A percentile compares a stretch with the other conserved stretches of the same genome.
Conservation (phyloP, 2,329 filamentous ascomycete species). For the Aquanectria penicillioides region DNA sequence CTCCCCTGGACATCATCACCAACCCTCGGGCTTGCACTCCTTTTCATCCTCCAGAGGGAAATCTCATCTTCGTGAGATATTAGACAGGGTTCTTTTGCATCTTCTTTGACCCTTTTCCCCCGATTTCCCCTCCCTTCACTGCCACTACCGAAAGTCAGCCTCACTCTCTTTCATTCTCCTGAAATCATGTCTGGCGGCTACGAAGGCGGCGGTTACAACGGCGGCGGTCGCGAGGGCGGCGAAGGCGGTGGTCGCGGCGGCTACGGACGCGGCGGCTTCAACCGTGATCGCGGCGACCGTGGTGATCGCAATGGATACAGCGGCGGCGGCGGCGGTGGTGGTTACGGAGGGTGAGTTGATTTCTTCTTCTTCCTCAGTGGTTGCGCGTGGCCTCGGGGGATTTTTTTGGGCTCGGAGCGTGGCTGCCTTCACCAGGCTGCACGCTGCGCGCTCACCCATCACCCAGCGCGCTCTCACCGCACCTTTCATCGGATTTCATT, state of each 20-base stretch:
- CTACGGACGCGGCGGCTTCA: slow-evolving; percentile 48
- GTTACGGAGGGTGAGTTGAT: slow-evolving; percentile 48
- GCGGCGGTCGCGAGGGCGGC: slow-evolving; percentile 45
- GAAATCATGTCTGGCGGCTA: slow-evolving; percentile 57
- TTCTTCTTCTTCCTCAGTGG: slow-evolving; percentile 11
- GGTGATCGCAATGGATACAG: slow-evolving; percentile 56
- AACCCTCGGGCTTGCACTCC: slow-evolving; percentile 43
- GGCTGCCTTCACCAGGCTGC: slow-evolving; percentile 19
- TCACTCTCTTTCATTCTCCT: slow-evolving; percentile 23
- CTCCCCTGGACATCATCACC: slow-evolving; percentile 38
- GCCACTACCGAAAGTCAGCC: slow-evolving; percentile 26
- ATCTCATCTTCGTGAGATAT: slow-evolving; percentile 34
- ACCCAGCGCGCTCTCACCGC: slow-evolving; percentile 17
- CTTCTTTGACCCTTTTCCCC: slow-evolving; percentile 14
- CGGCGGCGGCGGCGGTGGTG: slow-evolving; percentile 51
- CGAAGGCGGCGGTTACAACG: slow-evolving; percentile 40
- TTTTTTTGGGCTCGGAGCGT: slow-evolving; percentile 18
- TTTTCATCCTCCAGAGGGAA: slow-evolving; percentile 39
- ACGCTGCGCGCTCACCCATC: slow-evolving; percentile 19
- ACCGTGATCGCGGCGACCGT: slow-evolving; percentile 56
- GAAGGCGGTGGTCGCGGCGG: slow-evolving; percentile 43
- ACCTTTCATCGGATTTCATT: slow-evolving; percentile 17
- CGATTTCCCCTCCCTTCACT: slow-evolving; percentile 17
- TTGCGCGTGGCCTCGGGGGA: slow-evolving; percentile 20
- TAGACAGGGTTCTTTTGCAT: slow-evolving; percentile 27